Conservation (phyloP, 257 asterid species). For the Solanum commersonii region DNA sequence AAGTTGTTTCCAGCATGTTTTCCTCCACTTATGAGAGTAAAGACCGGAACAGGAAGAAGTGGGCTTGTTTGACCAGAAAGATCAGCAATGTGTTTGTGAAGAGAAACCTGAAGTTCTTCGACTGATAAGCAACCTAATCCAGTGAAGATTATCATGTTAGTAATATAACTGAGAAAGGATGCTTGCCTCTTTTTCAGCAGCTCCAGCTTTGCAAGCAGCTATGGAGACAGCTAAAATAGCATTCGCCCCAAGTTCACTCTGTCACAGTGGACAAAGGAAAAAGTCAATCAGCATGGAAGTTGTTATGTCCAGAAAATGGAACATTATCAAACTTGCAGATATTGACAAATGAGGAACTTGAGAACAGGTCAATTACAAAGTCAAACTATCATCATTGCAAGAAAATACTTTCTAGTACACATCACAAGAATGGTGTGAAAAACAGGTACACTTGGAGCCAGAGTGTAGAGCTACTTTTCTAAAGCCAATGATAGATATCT, state of each 20-base stretch:
- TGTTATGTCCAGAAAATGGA: background rate
- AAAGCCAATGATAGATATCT: background rate
- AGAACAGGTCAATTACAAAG: background rate
- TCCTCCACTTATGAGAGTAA: slow-evolving; percentile 92
- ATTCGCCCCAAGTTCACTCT: slow-evolving; percentile 97
- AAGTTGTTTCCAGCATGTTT: slow-evolving; percentile 78
- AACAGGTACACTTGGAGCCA: background rate
- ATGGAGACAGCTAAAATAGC: slow-evolving; percentile 95
- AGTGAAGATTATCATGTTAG: background rate
- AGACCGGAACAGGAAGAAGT: slow-evolving; percentile 83
- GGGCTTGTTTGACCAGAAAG: slow-evolving; percentile 68
- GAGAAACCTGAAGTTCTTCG: slow-evolving; percentile 59
- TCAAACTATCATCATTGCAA: background rate
- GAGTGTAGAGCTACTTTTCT: background rate
- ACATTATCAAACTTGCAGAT: background rate
- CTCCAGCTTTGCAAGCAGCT: slow-evolving; percentile 99
- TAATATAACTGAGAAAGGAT: background rate
- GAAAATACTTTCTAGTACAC: background rate
- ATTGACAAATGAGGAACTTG: background rate
- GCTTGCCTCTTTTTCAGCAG: slow-evolving; percentile 92
- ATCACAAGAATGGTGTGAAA: background rate
- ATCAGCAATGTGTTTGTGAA: slow-evolving; percentile 92
- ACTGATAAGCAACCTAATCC: background rate
- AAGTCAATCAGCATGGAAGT: background rate
- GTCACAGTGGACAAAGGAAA: slow-evolving; percentile 6